Evolutionary conservation across 495 filamentous ascomycete genomes (phyloP), one percentile per base, ranked within the genome.

Genomic region (Parachaetomium inaequale): DNA sequence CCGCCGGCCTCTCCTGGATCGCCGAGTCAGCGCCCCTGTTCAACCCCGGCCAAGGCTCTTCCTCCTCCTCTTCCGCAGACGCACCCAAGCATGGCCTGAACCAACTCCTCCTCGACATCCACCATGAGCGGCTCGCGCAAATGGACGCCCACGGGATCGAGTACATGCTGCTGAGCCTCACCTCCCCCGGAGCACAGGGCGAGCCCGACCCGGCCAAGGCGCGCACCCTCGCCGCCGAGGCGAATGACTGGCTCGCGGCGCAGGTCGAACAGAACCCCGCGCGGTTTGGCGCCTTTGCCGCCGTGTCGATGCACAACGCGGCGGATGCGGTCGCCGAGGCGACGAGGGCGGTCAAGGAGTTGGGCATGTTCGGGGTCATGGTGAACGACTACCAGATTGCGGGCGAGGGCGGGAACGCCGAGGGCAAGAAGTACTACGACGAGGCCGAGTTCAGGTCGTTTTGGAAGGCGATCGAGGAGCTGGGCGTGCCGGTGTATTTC

Each of bases 401-500:
- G 1, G 43, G 25, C 19, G 63, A 57, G 3, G 63, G 59, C 0
- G 71, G 70, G 2, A 63, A 71, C 17, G 50, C 29, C 6, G 80
- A 84, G 63, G 78, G 76, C 25, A 83, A 81, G 72, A 78, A 83
- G 65, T 86, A 82, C 74, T 88, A 85, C 69, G 85, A 87, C 61
- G 73, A 78, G 32, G 68, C 74, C 1, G 75, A 76, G 36, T 87
- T 81, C 72, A 77, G 84, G 55, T 67, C 77, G 10, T 88, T 87
- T 74, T 87, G 84, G 85, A 58, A 74, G 31, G 76, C 77, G 0
- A 75, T 79, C 32, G 76, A 77, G 3, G 81, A 85, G 60, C 78
- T 88, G n/a, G 79, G 82, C 45, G 85, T 86, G 4, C 85, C 84
- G 0, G 74, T 88, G 6, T 88, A 88, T 66, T 72, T 88, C 8